phyloP scores from a whole-genome alignment of 306 rosid species.

The Trifolium dubium region DNA sequence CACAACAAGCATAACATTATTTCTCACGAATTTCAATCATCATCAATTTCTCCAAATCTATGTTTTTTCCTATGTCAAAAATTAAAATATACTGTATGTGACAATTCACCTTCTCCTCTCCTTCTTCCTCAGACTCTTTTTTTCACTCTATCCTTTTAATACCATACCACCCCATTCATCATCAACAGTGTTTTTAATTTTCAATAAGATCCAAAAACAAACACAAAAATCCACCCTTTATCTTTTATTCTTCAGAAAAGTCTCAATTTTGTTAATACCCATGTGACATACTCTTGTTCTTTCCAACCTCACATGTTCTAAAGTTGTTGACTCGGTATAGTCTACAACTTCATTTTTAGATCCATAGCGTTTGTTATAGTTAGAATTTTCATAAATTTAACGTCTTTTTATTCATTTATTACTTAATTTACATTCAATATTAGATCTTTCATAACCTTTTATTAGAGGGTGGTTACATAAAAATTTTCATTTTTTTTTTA shows the following conservation, averaged over 20 bases:
- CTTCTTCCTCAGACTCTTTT: constrained; percentile 11
- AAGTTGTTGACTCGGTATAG: constrained; percentile 16
- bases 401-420: constrained; percentile 23
- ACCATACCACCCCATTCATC: constrained; percentile 23
- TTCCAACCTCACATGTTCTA: constrained; percentile 19
- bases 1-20: too few relatives aligned
- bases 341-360: constrained; percentile 14
- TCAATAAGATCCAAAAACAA: constrained; percentile 4
- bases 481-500: not conserved
- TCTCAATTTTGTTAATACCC: constrained; percentile 33
- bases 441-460: constrained; percentile 24
- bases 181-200: not conserved
- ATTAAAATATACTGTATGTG: too few relatives aligned
- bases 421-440: constrained; percentile 13
- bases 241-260: constrained; percentile 28
- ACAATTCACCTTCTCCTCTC: constrained; percentile 3
- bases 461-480: constrained; percentile 36
- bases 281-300: constrained; percentile 29
- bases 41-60: too few relatives aligned
- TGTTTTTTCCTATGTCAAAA: too few relatives aligned
- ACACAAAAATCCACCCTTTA: not conserved
- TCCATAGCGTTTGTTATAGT: not conserved
- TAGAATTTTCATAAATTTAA: not conserved
- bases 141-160: not conserved
- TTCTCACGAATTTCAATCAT: too few relatives aligned